Base-by-base conservation (phyloP, 148 eudicot species). In the Chenopodium album region DNA sequence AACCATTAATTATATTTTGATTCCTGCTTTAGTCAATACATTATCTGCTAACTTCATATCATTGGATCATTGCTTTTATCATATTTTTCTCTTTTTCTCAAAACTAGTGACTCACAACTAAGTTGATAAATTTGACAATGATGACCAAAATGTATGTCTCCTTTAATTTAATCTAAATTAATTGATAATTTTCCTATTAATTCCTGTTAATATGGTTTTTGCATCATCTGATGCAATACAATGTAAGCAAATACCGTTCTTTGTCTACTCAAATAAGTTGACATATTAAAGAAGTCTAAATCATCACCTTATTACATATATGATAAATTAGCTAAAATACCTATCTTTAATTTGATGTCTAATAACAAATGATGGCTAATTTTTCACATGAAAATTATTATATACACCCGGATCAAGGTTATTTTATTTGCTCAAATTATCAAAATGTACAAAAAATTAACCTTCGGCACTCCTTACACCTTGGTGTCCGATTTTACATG, bases 81-180 rank as follows among this genome's bases (percentile, higher is more conserved):
- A 20, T 46, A 6, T 65, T 47, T 26, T 46, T 73, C 23, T 26
- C 37, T 60, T 16, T 76, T 37, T 56, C 29, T 79, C 50, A 62
- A 62, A 41, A 41, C 77, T 80, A 80, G 77, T 80, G 76, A 72
- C 82, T 73, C n/a, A 26, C 82, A 72, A 80, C 82, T 73, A 80
- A 73, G 71, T 72, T 80, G 50, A 79, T 71, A 20, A 68, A 70
- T 54, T 71, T 50, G 76, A 71, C 37, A 60, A 20, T 46, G 34
- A 73, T 73, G 76, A 73, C 76, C 20, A 73, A 46, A 73, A 22
- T 71, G 52, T 71, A 47, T 46, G 60, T 48, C n/a, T 56, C 8
- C 78, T 13, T 75, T 17, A 28, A 19, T 56, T 31, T 34, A 3
- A 19, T 41, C 44, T 41, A 41, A 41, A 4, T 41, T 5, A 41